Base-by-base conservation (phyloP, 495 filamentous ascomycete genomes). In the Entonaema liquescens region DNA sequence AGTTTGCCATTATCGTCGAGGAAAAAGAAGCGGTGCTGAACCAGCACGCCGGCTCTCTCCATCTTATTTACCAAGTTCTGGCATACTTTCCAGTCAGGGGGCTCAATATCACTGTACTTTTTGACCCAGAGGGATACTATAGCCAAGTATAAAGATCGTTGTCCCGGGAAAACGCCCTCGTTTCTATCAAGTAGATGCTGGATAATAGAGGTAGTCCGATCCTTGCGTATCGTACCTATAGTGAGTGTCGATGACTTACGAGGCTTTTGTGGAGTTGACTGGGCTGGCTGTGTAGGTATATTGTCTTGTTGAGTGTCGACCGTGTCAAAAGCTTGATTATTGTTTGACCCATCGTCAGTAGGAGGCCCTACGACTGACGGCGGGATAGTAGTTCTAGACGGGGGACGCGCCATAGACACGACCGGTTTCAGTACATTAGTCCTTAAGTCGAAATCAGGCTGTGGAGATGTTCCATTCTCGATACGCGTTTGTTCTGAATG, bases 61-160 rank as follows among this genome's bases (percentile, higher is more conserved):
- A 95, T 76, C 26, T 81, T 76, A 61, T 91, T 90, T 59, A 95
- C 79, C 0, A 89, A 81, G 5, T 79, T 82, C 31, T 82, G 83
- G 36, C 73, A 82, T 13, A 79, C 75, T 42, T 76, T 77, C 26
- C 72, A 70, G 26, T 77, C 75, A 7, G 78, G 81, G 29, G 75
- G 76, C 6, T 63, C 67, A 84, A 73, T 28, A 83, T 90, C 66
- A 75, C 79, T 58, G 78, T 82, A 78, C 85, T 88, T 79, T 64
- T 89, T 88, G 26, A 83, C 78, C 88, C 90, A 93, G 38, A 83
- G 78, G 2, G 82, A 83, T 11, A 84, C 78, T 67, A 93, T 88
- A n/a, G 92, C 89, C 71, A 88, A 86, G 78, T 88, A 91, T 3
- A 98, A 80, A 52, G 92, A 89, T 59, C 84, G 84, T n/a, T 89